Base-by-base conservation (phyloP, 2,329 filamentous ascomycete genomes). In the Epichloe elymi region DNA sequence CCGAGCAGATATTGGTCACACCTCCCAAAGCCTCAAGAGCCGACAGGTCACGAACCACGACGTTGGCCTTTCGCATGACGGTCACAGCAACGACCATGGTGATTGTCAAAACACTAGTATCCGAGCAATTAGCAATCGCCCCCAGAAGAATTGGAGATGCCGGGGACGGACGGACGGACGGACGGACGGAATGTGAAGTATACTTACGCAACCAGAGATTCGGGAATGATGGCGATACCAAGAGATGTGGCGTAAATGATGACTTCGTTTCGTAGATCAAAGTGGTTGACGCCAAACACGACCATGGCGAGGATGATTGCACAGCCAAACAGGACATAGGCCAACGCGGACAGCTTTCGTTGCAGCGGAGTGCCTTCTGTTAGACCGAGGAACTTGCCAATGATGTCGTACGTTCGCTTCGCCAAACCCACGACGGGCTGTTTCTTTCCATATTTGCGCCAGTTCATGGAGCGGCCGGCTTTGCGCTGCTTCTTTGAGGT, bases 281-380 rank as follows among this genome's bases (percentile, higher is more conserved):
- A 79, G 54, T 73, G 70, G 59, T 79, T 79, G 48, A 75, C 77
- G 0, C 69, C 75, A 60, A 80, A 80, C 11, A 80, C 77, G 42
- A 80, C 72, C 51, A 80, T 70, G 30, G 76, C 76, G 30, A 80
- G 67, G 19, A 79, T 60, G 11, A 79, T 63, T n/a, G 77, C 87
- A 54, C 86, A 82, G 45, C 76, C 81, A 61, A 91, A 89, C 2
- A 93, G 78, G 7, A 86, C 70, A 51, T 89, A 83, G 11, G 87
- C 87, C 53, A 93, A 74, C 58, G 86, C 85, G 53, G 84, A 85
- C 48, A 93, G 72, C 66, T 87, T 89, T 56, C 83, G 79, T 67
- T 90, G 86, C 46, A 93, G 71, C 3, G 87, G 87, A 2, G 87
- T 93, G 33, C 87, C 87, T 53, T 82, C 74, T 4, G 74, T 76